phyloP scores from a whole-genome alignment of 768 basidiomycete genomes.

The Daedaleopsis sinensis region DNA sequence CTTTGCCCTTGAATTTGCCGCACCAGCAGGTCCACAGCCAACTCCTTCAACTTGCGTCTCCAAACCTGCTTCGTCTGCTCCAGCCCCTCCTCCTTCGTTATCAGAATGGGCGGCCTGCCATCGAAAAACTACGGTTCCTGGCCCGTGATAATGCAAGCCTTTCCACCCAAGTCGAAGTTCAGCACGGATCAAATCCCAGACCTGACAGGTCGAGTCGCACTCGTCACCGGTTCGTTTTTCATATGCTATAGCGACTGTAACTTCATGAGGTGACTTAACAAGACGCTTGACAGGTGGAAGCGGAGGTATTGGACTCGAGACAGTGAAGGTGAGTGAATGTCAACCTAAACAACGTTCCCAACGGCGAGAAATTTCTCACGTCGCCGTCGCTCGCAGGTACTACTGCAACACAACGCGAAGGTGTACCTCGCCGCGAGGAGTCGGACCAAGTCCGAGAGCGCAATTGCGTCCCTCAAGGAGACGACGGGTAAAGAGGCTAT shows the following conservation, averaged over 20 bases:
- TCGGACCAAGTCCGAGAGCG: slow-evolving; percentile 45
- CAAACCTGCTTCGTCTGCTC: too few relatives aligned
- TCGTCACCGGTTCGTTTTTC: slow-evolving; percentile 38
- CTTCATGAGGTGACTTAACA: not conserved
- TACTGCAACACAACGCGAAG: slow-evolving; percentile 64
- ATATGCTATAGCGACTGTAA: too few relatives aligned
- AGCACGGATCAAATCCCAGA: slow-evolving; percentile 49
- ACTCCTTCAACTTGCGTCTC: too few relatives aligned
- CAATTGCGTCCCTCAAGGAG: slow-evolving; percentile 54
- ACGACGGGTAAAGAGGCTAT: slow-evolving; percentile 45
- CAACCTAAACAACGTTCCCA: too few relatives aligned
- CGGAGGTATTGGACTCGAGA: slow-evolving; percentile 61
- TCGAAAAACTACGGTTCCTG: slow-evolving; percentile 22
- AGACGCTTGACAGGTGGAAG: slow-evolving; percentile 29
- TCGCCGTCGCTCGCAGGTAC: slow-evolving; percentile 35
- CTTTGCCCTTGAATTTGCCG: too few relatives aligned
- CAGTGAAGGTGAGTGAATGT: slow-evolving; percentile 35
- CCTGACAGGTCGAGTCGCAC: slow-evolving; percentile 34
- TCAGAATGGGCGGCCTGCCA: slow-evolving; percentile 2
- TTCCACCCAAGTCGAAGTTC: slow-evolving; percentile 36
- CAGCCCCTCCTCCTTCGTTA: too few relatives aligned
- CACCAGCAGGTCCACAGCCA: too few relatives aligned
- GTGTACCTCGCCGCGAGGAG: slow-evolving; percentile 64
- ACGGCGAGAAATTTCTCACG: not conserved
- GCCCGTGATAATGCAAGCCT: slow-evolving; percentile 47